Percentiles rank a stretch among this genome's conserved stretches.
phyloP scores from a whole-genome alignment of 371 early-diverging fungal genomes.

The Gilbertella persicaria region DNA sequence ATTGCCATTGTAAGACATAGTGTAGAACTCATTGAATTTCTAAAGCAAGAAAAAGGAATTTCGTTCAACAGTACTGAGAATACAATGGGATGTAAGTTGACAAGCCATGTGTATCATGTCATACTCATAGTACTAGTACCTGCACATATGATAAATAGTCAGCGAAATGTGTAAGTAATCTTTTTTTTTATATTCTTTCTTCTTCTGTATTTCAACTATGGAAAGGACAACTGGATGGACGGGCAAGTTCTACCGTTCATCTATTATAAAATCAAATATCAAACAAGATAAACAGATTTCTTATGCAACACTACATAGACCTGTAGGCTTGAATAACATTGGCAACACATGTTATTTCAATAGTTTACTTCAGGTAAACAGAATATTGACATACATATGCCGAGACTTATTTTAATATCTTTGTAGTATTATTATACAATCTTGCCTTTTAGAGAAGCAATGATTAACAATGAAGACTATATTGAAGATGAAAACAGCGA shows the following conservation, averaged over 20 bases:
- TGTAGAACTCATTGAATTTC: conserved; percentile 21
- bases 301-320: conserved; percentile 27
- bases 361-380: conserved; percentile 65
- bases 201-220: background rate
- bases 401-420: background rate
- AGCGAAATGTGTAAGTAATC: conserved; percentile 14
- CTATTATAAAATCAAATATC: too few species aligned
- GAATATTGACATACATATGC: background rate
- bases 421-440: conserved; percentile 79
- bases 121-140: conserved; percentile 12
- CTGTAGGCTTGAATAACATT: conserved; percentile 79
- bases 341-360: conserved; percentile 95
- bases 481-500: conserved; percentile 60
- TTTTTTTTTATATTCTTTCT: background rate
- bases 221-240: background rate
- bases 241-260: background rate
- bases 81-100: conserved; percentile 19
- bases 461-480: conserved; percentile 53
- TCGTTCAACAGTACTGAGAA: conserved; percentile 5
- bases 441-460: conserved; percentile 61
- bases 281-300: background rate
- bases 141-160: conserved; percentile 15
- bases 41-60: conserved; percentile 28
- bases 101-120: background rate
- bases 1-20: conserved; percentile 41